Evolutionary conservation across 1,139 yeast genomes (phyloP).

Genomic region (Yamadazyma sp.): DNA sequence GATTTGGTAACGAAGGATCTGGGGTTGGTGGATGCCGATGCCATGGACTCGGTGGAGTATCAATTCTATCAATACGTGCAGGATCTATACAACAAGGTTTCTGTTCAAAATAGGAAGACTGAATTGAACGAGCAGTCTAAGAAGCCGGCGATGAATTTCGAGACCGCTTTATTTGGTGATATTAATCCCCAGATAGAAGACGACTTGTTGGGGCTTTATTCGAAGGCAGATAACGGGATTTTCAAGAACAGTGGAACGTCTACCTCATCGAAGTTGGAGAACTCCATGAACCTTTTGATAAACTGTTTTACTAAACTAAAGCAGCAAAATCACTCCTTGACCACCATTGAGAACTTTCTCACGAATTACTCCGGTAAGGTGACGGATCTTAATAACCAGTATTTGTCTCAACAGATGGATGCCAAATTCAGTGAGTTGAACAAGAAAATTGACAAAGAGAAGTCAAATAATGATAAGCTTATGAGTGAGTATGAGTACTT

Average conservation of each 20-base stretch:
- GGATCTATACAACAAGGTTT: slow-evolving; percentile 26
- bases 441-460: slow-evolving; percentile 22
- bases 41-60: slow-evolving; percentile 29
- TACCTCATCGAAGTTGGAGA: slow-evolving; percentile 52
- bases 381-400: slow-evolving; percentile 28
- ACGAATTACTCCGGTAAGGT: slow-evolving; percentile 27
- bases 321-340: slow-evolving; percentile 37
- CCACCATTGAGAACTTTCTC: slow-evolving; percentile 31
- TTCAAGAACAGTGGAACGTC: slow-evolving; percentile 63
- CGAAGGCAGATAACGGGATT: slow-evolving; percentile 58
- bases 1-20: slow-evolving; percentile 18
- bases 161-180: slow-evolving; percentile 80
- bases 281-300: slow-evolving; percentile 29
- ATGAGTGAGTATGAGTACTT: slow-evolving; percentile 19
- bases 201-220: slow-evolving; percentile 53
- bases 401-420: slow-evolving; percentile 25
- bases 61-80: slow-evolving; percentile 47
- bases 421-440: slow-evolving; percentile 20
- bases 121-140: slow-evolving; percentile 5
- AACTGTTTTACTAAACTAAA: slow-evolving; percentile 32
- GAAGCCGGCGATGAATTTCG: slow-evolving; percentile 40
- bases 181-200: slow-evolving; percentile 64
- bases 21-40: slow-evolving; percentile 9
- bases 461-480: slow-evolving; percentile 18
- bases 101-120: slow-evolving; percentile 5